Evolutionary conservation across 129 eudicot species (phyloP), one percentile per base, ranked within the genome.

Genomic region (Ambrosia artemisiifolia): DNA sequence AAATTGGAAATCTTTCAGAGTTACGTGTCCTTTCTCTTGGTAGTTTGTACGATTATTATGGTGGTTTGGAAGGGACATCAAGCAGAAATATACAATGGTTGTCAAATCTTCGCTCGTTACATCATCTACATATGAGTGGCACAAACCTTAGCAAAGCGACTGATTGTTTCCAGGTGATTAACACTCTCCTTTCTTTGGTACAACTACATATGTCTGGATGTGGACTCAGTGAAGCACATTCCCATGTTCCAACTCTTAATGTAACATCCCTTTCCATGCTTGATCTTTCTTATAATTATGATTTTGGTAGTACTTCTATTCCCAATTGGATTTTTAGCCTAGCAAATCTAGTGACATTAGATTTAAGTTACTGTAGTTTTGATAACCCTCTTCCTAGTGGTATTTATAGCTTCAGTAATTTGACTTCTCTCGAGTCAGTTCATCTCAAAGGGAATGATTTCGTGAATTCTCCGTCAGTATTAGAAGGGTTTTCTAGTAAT

Each of bases 131-230:
- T 67, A 11, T 81, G 78, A 74, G 75, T 70, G 3, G 12, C 30
- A 75, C 51, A 42, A 30, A 70, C 71, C 81, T 81, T 17, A 65
- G 78, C 76, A 53, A 36, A 18, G 69, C 83, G 9, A 28, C 17
- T 8, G 43, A 77, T 18, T 84, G 88, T 83, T 14, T 77, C 17
- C 79, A 74, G 72, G 85, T 80, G 60, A 77, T 78, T 38, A 81
- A 78, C 67, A 43, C 19, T 9, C 76, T 84, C 34, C 75, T 79
- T 70, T 81, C 79, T 42, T 70, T 84, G 50, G 71, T 7, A 0
- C 44, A 81, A 51, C 43, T 84, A 12, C 70, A 59, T 63, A 6
- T 81, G 35, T 67, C 62, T 36, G 0, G 0, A 16, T 78, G 86
- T 63, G 13, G 6, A 28, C 77, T 81, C 68, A 3, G 48, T 1